Conservation (phyloP, 2,329 filamentous ascomycete species). For the Xylaria multiplex region DNA sequence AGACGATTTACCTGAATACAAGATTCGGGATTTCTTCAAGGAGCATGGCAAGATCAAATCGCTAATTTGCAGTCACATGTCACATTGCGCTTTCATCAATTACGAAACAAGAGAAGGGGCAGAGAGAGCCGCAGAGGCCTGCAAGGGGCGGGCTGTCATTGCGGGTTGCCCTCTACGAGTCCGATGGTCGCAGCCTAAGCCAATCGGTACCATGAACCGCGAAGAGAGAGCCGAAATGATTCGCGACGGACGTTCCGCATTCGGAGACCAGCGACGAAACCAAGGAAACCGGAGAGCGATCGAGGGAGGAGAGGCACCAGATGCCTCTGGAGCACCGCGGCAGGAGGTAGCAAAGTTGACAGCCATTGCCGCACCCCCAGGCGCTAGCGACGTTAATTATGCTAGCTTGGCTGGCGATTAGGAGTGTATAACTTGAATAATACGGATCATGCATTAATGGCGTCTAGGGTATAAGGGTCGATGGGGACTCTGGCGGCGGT, state of each 20-base stretch:
- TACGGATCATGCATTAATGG: slow-evolving; percentile 45
- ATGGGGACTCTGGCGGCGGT: slow-evolving; percentile 18
- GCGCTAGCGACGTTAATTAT: slow-evolving; percentile 81
- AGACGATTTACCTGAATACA: slow-evolving; percentile 93
- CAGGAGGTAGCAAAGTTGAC: slow-evolving; percentile 50
- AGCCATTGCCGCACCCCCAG: slow-evolving; percentile 80
- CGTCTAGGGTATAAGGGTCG: slow-evolving; percentile 45
- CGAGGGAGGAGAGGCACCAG: slow-evolving; percentile 46
- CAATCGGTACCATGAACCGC: slow-evolving; percentile 89
- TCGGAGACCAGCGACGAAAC: slow-evolving; percentile 55
- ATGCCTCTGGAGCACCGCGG: slow-evolving; percentile 42
- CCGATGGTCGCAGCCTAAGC: slow-evolving; percentile 92
- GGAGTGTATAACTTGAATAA: slow-evolving; percentile 42
- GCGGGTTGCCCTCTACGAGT: slow-evolving; percentile 90
- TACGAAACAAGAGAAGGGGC: slow-evolving; percentile 86
- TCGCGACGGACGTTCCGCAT: slow-evolving; percentile 75
- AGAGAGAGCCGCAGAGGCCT: slow-evolving; percentile 84
- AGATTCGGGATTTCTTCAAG: slow-evolving; percentile 89
- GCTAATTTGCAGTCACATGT: slow-evolving; percentile 94
- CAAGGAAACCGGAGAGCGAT: slow-evolving; percentile 47
- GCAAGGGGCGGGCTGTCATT: slow-evolving; percentile 88
- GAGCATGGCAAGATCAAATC: slow-evolving; percentile 90
- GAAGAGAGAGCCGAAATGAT: slow-evolving; percentile 85
- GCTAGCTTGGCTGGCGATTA: slow-evolving; percentile 85
- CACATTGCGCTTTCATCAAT: slow-evolving; percentile 97